Percentiles rank a stretch among this genome's conserved stretches.
These are phyloP conservation scores for Aureobasidium pullulans DNA, from an alignment of 2,329 filamentous ascomycete species.

Conservation along the genomic window DNA sequence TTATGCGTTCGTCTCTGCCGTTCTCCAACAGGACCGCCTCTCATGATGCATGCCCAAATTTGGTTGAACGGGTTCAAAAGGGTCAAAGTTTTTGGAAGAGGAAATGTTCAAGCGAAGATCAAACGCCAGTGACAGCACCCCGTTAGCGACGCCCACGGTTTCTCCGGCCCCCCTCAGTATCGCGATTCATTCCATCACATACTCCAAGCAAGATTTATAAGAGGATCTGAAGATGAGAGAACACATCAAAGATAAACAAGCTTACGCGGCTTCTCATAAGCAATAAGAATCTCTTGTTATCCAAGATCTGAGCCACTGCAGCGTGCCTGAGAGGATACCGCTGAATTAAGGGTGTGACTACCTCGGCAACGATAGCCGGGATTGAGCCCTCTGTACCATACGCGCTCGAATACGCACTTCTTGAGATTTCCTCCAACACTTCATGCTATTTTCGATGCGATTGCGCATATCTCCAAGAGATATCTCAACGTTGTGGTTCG, in stretches of 20 bases:
- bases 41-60: not conserved
- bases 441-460: not conserved
- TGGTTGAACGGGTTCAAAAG: not conserved
- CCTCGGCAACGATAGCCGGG: not conserved
- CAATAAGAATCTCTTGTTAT: too few species aligned
- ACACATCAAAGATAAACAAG: too few species aligned
- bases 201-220: too few species aligned
- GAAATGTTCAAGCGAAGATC: constrained; percentile 1
- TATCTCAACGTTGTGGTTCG: not conserved
- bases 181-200: too few species aligned
- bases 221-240: too few species aligned
- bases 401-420: not conserved
- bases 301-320: not conserved
- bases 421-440: not conserved
- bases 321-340: not conserved
- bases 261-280: too few species aligned
- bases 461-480: not conserved
- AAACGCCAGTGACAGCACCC: not conserved
- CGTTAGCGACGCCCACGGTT: not conserved
- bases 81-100: not conserved
- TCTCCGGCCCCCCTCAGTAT: not conserved
- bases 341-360: not conserved
- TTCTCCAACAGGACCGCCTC: not conserved
- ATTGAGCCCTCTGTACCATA: not conserved
- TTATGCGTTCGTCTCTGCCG: not conserved